A percentile compares a stretch with the other conserved stretches of the same genome.
These are phyloP conservation scores for Scutellaria barbata DNA, from an alignment of 257 asterid species.

Conservation along the genomic window DNA sequence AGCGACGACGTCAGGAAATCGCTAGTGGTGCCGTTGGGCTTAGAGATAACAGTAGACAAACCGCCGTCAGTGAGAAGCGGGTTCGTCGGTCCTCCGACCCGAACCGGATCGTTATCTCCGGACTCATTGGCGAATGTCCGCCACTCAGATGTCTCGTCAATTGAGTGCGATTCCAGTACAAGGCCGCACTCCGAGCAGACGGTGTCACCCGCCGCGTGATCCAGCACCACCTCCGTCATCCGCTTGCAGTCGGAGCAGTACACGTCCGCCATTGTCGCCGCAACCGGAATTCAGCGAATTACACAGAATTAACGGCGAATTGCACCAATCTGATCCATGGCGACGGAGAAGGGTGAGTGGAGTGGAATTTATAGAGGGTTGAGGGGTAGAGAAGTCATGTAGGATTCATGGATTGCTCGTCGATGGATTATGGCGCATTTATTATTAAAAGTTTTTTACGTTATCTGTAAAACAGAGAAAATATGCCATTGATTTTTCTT, in stretches of 20 bases:
- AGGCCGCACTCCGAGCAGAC: conserved; percentile 77
- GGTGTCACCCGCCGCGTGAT: conserved; percentile 69
- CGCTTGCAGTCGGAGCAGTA: conserved; percentile 69
- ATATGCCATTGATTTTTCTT: not conserved
- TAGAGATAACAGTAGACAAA: conserved; percentile 67
- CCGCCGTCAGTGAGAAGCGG: conserved; percentile 69
- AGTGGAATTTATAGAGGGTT: conserved; percentile 25
- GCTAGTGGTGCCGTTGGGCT: conserved; percentile 58
- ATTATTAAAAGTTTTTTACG: not conserved
- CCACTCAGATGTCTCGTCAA: conserved; percentile 77
- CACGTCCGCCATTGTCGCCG: conserved; percentile 47
- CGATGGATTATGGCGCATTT: not conserved
- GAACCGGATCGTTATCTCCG: conserved; percentile 63
- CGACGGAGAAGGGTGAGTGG: not conserved
- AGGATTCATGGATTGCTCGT: conserved; percentile 26
- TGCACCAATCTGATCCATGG: not conserved
- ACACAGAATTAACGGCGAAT: not conserved
- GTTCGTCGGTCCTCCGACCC: conserved; percentile 67
- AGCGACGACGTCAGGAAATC: conserved; percentile 58
- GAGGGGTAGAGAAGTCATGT: conserved; percentile 38
- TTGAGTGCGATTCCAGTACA: conserved; percentile 69
- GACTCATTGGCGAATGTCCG: conserved; percentile 71
- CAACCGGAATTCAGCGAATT: not conserved
- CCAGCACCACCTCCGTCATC: conserved; percentile 66
- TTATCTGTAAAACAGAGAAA: conserved; percentile 4